Evolutionary conservation across 495 filamentous ascomycete genomes (phyloP), one percentile per base, ranked within the genome.

Genomic region (Xanthoparmelia taractica): DNA sequence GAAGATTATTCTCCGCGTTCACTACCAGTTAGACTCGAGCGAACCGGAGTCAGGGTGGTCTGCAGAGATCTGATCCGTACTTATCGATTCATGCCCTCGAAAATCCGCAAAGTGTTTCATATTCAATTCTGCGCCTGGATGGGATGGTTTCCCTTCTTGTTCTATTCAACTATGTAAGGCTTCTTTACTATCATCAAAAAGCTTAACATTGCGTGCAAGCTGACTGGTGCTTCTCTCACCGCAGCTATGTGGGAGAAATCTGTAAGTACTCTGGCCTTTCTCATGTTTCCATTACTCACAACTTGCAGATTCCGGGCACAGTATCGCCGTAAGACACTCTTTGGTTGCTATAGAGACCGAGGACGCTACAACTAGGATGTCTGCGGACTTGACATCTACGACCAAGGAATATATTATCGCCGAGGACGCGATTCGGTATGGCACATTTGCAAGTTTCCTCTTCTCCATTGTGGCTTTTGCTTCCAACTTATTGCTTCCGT

Each of bases 91-190:
- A 80, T 96, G 5, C 93, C 93, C 0, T 82, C 82, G 50, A 85
- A 89, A 13, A 94, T 97, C 61, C 84, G 87, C 67, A 88, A 87
- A 20, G 96, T 97, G 63, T 97, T 93, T 74, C 88, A 88, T 77
- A 84, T 91, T 27, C 89, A 95, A 58, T 93, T 96, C 69, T 96
- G 91, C 91, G 85, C 89, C 15, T 97, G 92, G 92, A 93, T 96
- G 70, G 91, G 76, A 43, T 89, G 85, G 85, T 89, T 89, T 68
- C 86, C 86, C 0, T 87, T 89, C 70, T 80, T 92, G 31, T 90
- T 96, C 76, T 97, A 96, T 74, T 89, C 87, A 72, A 93, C 90
- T 41, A 97, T 93, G 25, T 97, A 92, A 85, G 89, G 93, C 73
- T 90, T 94, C 68, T 85, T 31, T 59, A 37, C 20, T n/a, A 7